Conservation (phyloP, 225 moss, liverwort and hornwort genomes). For the Marchantia paleacea region DNA sequence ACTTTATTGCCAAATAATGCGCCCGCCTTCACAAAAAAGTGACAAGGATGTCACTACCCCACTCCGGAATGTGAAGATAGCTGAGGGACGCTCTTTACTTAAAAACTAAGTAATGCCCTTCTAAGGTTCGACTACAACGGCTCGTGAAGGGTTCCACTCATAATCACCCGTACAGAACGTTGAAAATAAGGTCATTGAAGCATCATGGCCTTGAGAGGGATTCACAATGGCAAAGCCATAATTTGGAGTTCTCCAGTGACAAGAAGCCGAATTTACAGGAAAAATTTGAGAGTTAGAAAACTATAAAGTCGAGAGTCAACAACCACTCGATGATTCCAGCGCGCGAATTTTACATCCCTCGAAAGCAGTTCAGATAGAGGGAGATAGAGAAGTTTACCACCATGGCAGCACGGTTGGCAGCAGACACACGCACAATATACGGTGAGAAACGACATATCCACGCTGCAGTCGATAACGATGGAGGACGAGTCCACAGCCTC, state of each 20-base stretch:
- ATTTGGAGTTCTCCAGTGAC: neutral
- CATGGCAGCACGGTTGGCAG: neutral
- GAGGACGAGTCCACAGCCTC: neutral
- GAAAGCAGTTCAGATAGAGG: neutral
- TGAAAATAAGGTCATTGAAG: neutral
- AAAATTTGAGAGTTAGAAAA: neutral
- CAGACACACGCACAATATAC: no score
- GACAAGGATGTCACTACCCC: neutral
- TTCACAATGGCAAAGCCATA: neutral
- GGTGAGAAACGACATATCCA: neutral
- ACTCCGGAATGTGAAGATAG: neutral
- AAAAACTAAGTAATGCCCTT: neutral
- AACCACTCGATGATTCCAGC: neutral
- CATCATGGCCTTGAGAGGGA: neutral
- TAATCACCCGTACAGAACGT: neutral
- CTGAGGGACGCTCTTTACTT: neutral
- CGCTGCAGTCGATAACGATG: neutral
- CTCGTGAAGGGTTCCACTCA: neutral
- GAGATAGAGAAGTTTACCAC: neutral
- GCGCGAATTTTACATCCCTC: neutral
- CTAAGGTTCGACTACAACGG: neutral
- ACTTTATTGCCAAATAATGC: neutral
- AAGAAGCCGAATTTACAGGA: neutral
- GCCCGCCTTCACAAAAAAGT: neutral
- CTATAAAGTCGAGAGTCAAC: neutral